Conservation (phyloP, 2,329 filamentous ascomycete species). For the Colletotrichum salicis region DNA sequence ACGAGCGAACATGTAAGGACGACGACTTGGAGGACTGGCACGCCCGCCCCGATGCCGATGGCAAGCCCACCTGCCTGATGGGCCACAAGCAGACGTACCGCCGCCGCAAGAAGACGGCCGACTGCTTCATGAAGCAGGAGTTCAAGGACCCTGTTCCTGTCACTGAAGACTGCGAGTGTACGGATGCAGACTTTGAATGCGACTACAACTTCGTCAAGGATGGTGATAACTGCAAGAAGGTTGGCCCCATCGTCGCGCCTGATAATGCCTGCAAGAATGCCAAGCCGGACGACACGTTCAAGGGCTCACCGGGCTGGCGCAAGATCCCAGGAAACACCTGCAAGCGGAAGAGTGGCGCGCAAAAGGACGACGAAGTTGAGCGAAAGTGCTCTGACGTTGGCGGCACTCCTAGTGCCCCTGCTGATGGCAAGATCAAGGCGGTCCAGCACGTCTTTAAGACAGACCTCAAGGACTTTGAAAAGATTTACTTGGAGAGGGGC, state of each 20-base stretch:
- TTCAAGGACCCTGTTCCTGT: conserved; percentile 82
- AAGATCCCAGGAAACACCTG: conserved; percentile 88
- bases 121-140: conserved; percentile 88
- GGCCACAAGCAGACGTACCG: conserved; percentile 90
- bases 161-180: conserved; percentile 82
- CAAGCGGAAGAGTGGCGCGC: conserved; percentile 66
- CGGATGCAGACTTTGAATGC: conserved; percentile 89
- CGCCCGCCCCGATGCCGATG: conserved; percentile 82
- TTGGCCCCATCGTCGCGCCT: conserved; percentile 71
- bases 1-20: conserved; percentile 81
- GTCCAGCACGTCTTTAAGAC: conserved; percentile 72
- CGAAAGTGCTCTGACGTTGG: conserved; percentile 77
- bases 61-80: conserved; percentile 90
- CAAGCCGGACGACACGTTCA: conserved; percentile 77
- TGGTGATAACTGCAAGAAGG: conserved; percentile 70
- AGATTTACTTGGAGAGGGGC: conserved; percentile 82
- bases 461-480: conserved; percentile 61
- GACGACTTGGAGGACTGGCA: conserved; percentile 89
- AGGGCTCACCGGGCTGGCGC: conserved; percentile 89
- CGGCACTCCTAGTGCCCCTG: conserved; percentile 60
- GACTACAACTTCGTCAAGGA: conserved; percentile 87
- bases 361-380: conserved; percentile 79
- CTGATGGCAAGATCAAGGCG: conserved; percentile 73
- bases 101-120: conserved; percentile 84
- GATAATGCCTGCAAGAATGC: conserved; percentile 76